These are phyloP conservation scores for Claviceps spartinae DNA, from an alignment of 2,329 filamentous ascomycete species.

Conservation along the genomic window DNA sequence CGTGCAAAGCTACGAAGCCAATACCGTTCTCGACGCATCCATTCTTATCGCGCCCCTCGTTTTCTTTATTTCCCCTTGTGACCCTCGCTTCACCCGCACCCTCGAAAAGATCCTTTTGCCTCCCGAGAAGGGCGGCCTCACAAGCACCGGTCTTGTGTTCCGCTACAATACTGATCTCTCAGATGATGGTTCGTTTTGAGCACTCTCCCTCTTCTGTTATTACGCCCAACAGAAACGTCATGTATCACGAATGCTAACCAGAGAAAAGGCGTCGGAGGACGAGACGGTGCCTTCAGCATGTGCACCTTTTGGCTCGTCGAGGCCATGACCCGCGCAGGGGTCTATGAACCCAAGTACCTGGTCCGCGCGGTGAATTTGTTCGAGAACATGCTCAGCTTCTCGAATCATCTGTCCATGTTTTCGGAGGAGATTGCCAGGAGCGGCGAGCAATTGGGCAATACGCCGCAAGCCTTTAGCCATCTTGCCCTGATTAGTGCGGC, in stretches of 20 bases:
- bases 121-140: constrained; percentile 62
- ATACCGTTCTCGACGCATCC: constrained; percentile 56
- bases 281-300: constrained; percentile 68
- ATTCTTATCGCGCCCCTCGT: constrained; percentile 66
- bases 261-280: constrained; percentile 50
- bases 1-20: constrained; percentile 62
- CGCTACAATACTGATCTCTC: constrained; percentile 57
- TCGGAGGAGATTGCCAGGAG: constrained; percentile 64
- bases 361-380: constrained; percentile 53
- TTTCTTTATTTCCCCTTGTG: constrained; percentile 67
- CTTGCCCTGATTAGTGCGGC: constrained; percentile 63
- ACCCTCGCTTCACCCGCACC: constrained; percentile 60
- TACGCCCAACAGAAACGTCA: neutral
- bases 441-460: constrained; percentile 68
- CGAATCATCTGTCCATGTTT: constrained; percentile 67
- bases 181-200: constrained; percentile 43
- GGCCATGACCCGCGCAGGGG: constrained; percentile 54
- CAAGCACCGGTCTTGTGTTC: constrained; percentile 61
- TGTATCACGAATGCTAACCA: neutral
- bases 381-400: constrained; percentile 64
- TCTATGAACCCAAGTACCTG: constrained; percentile 52
- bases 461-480: constrained; percentile 67
- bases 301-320: constrained; percentile 77
- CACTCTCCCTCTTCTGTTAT: neutral
- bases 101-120: constrained; percentile 58